These are phyloP conservation scores for Trypethelium eluteriae DNA, from an alignment of 495 filamentous ascomycete genomes.

Conservation along the genomic window DNA sequence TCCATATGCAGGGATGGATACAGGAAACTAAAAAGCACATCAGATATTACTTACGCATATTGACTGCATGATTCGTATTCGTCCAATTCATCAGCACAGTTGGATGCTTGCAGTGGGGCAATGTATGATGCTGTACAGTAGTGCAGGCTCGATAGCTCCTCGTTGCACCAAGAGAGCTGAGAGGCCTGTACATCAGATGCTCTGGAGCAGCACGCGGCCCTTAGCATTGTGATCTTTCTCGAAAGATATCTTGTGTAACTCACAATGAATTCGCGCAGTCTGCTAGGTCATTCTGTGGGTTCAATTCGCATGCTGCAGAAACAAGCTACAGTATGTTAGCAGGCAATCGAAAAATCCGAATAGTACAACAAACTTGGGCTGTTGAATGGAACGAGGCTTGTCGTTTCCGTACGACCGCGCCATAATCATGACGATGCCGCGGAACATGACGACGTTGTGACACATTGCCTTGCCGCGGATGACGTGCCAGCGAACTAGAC, in stretches of 20 bases:
- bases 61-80: not conserved
- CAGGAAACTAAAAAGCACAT: not conserved
- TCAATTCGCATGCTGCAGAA: not conserved
- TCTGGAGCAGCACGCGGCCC: not conserved
- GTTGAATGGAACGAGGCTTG: not conserved
- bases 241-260: not conserved
- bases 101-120: not conserved
- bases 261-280: not conserved
- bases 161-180: constrained; percentile 4
- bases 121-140: not conserved
- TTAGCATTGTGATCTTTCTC: not conserved
- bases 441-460: not conserved
- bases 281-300: not conserved
- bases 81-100: constrained; percentile 1
- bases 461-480: not conserved
- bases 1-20: not conserved
- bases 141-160: not conserved
- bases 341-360: not conserved
- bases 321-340: not conserved
- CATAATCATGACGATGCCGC: not conserved
- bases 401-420: not conserved
- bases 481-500: not conserved
- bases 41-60: not conserved
- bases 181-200: not conserved
- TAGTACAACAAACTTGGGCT: not conserved